Evolutionary conservation across 179 eudicot genomes (phyloP).

Genomic region (Dionaea muscipula): DNA sequence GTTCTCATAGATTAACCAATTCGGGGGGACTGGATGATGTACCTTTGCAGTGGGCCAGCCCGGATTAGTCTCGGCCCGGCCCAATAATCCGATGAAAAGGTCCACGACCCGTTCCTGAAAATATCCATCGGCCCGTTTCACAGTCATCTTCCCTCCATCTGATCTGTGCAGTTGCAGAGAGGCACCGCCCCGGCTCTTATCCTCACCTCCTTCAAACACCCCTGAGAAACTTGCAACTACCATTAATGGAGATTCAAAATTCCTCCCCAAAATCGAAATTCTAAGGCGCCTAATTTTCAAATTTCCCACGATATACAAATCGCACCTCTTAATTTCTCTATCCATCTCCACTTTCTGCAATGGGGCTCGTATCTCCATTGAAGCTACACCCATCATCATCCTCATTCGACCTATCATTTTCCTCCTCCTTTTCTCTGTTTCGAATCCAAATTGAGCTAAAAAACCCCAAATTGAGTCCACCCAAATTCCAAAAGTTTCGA

Average conservation of each 20-base stretch:
- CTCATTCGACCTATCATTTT: conserved; percentile 47
- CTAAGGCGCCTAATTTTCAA: neutral
- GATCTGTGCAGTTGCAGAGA: neutral
- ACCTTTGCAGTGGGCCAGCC: too few species aligned
- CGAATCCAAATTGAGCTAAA: conserved; percentile 27
- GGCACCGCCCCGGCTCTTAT: conserved; percentile 12
- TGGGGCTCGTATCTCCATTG: conserved; percentile 71
- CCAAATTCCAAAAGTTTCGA: conserved; percentile 14
- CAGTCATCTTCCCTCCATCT: neutral
- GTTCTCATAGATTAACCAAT: too few species aligned
- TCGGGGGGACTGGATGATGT: too few species aligned
- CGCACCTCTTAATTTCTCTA: neutral
- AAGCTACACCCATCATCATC: conserved; percentile 27
- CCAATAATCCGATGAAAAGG: neutral
- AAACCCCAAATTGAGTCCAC: conserved; percentile 11
- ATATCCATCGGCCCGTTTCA: neutral
- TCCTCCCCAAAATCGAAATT: neutral
- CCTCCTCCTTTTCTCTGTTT: conserved; percentile 43
- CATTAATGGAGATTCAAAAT: neutral
- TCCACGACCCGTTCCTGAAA: neutral
- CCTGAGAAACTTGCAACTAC: neutral
- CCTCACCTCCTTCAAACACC: conserved; percentile 5
- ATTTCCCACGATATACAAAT: neutral
- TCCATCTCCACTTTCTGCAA: conserved; percentile 12
- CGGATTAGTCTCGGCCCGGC: conserved; percentile 4